Percentiles rank a stretch among this genome's conserved stretches.
These are phyloP conservation scores for Fragilaria radians DNA, from an alignment of 108 stramenopile genomes.

Conservation along the genomic window DNA sequence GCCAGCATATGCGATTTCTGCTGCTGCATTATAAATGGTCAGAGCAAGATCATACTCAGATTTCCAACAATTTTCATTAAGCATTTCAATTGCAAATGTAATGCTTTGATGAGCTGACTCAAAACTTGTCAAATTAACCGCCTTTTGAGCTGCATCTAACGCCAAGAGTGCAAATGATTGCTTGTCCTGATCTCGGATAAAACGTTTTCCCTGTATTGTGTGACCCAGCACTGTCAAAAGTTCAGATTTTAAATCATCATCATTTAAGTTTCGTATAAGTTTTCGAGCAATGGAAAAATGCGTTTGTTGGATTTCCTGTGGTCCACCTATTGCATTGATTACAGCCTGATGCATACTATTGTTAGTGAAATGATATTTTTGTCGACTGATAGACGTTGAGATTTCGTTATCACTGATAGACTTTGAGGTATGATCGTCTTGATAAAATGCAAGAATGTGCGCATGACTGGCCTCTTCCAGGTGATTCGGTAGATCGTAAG, in stretches of 20 bases:
- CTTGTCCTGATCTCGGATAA: not conserved
- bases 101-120: constrained; percentile 37
- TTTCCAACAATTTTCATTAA: constrained; percentile 40
- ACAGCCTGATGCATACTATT: constrained; percentile 31
- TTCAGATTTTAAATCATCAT: not conserved
- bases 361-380: constrained; percentile 23
- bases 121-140: constrained; percentile 34
- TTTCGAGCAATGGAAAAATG: constrained; percentile 38
- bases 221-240: constrained; percentile 1
- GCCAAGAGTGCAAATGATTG: not conserved
- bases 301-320: constrained; percentile 13
- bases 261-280: constrained; percentile 16
- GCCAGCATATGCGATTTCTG: constrained; percentile 27
- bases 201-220: not conserved
- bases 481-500: not conserved
- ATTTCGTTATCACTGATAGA: constrained; percentile 2
- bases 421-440: not conserved
- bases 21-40: constrained; percentile 40
- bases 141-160: constrained; percentile 7
- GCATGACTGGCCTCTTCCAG: constrained; percentile 8
- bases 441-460: constrained; percentile 12
- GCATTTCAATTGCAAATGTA: constrained; percentile 35
- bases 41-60: constrained; percentile 47
- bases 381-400: not conserved
- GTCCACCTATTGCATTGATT: constrained; percentile 17